Conservation (phyloP, 148 eudicot species). For the Rhododendron kiyosumense region DNA sequence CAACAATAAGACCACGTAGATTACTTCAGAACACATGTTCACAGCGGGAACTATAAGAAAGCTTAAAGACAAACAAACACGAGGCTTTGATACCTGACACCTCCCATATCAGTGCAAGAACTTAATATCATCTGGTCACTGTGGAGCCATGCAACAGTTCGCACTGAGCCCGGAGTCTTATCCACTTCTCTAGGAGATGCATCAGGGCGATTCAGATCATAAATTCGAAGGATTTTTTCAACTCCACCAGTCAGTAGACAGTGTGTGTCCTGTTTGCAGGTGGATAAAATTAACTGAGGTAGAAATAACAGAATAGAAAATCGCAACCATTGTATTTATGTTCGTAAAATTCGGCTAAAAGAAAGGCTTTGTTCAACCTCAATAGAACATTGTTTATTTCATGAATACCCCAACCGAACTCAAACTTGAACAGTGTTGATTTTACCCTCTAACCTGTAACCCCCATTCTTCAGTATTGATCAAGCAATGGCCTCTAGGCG, state of each 20-base stretch:
- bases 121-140: slow-evolving; percentile 93
- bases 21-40: background rate
- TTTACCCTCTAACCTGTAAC: background rate
- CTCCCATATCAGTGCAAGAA: slow-evolving; percentile 81
- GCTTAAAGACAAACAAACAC: background rate
- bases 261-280: slow-evolving; percentile 61
- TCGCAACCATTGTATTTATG: background rate
- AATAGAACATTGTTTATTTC: background rate
- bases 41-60: background rate
- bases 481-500: background rate
- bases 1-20: background rate
- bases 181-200: slow-evolving; percentile 90
- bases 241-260: slow-evolving; percentile 81
- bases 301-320: background rate
- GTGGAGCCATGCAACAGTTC: slow-evolving; percentile 90
- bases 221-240: slow-evolving; percentile 86
- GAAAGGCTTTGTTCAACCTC: background rate
- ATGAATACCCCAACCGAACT: background rate
- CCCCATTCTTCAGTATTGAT: background rate
- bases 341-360: background rate
- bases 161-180: slow-evolving; percentile 88
- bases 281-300: background rate
- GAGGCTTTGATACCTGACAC: slow-evolving; percentile 63
- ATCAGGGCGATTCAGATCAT: slow-evolving; percentile 81
- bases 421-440: background rate